These are phyloP conservation scores for Colletotrichum somersetense DNA, from an alignment of 2,329 filamentous ascomycete species.

Conservation along the genomic window DNA sequence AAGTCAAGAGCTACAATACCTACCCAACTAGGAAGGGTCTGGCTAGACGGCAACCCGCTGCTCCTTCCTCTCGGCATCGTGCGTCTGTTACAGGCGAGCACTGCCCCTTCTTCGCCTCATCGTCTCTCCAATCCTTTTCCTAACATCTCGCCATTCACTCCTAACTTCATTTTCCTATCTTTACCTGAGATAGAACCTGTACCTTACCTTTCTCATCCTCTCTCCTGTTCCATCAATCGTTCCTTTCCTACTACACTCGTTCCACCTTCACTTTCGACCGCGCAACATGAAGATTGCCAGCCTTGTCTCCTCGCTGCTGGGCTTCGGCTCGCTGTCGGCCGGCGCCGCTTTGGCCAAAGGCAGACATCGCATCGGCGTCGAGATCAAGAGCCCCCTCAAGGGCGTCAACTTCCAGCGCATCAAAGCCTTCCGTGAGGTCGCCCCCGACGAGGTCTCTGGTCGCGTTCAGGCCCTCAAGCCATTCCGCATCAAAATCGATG, in stretches of 20 bases:
- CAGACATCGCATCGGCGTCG: slow-evolving; percentile 37
- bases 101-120: neutral
- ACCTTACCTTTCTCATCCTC: slow-evolving; percentile 4
- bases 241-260: slow-evolving; percentile 29
- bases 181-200: neutral
- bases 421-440: slow-evolving; percentile 47
- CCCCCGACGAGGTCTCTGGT: slow-evolving; percentile 47
- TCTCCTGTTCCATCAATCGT: slow-evolving; percentile 13
- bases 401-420: slow-evolving; percentile 54
- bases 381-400: slow-evolving; percentile 53
- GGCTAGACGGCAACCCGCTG: slow-evolving; percentile 5
- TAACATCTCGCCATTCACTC: neutral
- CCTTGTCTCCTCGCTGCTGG: slow-evolving; percentile 25
- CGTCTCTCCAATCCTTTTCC: neutral
- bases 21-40: neutral
- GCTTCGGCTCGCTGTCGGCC: slow-evolving; percentile 17
- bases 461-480: slow-evolving; percentile 52
- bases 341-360: slow-evolving; percentile 24
- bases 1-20: neutral
- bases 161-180: neutral
- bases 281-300: slow-evolving; percentile 36
- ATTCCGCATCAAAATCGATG: slow-evolving; percentile 45
- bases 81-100: neutral
- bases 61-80: slow-evolving; percentile 9
- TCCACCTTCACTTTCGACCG: neutral